Evolutionary conservation across 164 flowering plant species (phyloP).

Genomic region (Taxillus chinensis): DNA sequence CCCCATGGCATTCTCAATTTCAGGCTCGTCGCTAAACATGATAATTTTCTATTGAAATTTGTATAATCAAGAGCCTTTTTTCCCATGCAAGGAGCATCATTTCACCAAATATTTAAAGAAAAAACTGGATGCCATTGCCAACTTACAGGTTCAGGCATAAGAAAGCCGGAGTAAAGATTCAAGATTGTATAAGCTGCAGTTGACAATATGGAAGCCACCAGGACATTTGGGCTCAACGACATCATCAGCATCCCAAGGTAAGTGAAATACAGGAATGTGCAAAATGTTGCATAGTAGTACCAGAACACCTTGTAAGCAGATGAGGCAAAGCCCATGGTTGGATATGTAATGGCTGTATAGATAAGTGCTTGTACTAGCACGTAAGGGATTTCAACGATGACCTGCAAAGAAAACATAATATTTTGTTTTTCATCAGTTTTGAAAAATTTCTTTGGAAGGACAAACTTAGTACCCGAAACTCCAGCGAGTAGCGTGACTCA

Average conservation of each 20-base stretch:
- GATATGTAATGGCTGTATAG: constrained; percentile 27
- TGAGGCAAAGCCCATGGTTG: constrained; percentile 25
- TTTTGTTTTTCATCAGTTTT: neutral
- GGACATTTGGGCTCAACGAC: constrained; percentile 24
- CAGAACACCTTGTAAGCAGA: constrained; percentile 30
- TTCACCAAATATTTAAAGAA: neutral
- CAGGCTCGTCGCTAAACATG: too few species aligned
- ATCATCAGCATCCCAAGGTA: constrained; percentile 36
- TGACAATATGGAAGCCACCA: constrained; percentile 26
- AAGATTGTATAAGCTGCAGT: constrained; percentile 26
- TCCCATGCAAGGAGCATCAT: neutral
- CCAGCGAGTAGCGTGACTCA: too few species aligned
- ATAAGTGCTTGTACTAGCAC: constrained; percentile 21
- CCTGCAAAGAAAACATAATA: constrained; percentile 15
- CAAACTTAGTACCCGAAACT: too few species aligned
- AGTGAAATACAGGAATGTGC: constrained; percentile 22
- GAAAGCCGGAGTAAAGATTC: constrained; percentile 41
- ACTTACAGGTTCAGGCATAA: constrained; percentile 41
- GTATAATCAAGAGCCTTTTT: neutral
- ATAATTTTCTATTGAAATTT: too few species aligned
- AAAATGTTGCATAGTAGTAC: constrained; percentile 28
- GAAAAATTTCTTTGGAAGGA: neutral
- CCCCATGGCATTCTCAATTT: too few species aligned
- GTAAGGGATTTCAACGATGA: constrained; percentile 32
- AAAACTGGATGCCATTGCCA: neutral